Conservation (phyloP, 192 early-diverging fungal genomes). For the Coemansia sp. region DNA sequence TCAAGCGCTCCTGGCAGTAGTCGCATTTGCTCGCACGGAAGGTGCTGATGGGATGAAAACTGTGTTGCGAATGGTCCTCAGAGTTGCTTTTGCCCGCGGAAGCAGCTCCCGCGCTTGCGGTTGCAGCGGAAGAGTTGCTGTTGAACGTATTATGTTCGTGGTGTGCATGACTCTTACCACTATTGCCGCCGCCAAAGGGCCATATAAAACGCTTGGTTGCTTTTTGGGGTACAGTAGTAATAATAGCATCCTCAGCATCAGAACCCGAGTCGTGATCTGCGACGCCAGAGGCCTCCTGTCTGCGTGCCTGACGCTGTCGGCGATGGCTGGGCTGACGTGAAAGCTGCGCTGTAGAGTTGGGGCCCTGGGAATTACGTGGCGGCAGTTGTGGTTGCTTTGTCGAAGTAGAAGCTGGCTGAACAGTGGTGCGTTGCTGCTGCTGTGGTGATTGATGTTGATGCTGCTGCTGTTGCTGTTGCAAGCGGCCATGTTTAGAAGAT, state of each 20-base stretch:
- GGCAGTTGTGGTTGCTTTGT: constrained; percentile 4
- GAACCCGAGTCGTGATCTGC: constrained; percentile 42
- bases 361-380: background rate
- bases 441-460: constrained; percentile 4
- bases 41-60: constrained; percentile 45
- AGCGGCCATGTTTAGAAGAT: background rate
- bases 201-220: constrained; percentile 55
- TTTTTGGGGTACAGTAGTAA: constrained; percentile 47
- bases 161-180: constrained; percentile 6
- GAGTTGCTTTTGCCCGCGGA: constrained; percentile 10
- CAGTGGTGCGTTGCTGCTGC: constrained; percentile 1
- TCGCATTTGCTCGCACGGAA: constrained; percentile 50
- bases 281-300: constrained; percentile 10
- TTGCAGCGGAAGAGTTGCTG: background rate
- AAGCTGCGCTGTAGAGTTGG: constrained; percentile 3
- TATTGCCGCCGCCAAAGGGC: constrained; percentile 39
- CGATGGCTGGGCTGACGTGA: constrained; percentile 30
- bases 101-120: constrained; percentile 1
- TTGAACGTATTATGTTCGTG: background rate
- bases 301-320: constrained; percentile 29
- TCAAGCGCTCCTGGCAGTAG: constrained; percentile 47
- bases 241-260: constrained; percentile 50
- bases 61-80: constrained; percentile 27
- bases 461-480: background rate
- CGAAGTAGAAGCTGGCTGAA: background rate